Percentiles rank a stretch among this genome's conserved stretches.
These are phyloP conservation scores for Thuja plicata DNA, from an alignment of 83 land plant genomes.

Conservation along the genomic window DNA sequence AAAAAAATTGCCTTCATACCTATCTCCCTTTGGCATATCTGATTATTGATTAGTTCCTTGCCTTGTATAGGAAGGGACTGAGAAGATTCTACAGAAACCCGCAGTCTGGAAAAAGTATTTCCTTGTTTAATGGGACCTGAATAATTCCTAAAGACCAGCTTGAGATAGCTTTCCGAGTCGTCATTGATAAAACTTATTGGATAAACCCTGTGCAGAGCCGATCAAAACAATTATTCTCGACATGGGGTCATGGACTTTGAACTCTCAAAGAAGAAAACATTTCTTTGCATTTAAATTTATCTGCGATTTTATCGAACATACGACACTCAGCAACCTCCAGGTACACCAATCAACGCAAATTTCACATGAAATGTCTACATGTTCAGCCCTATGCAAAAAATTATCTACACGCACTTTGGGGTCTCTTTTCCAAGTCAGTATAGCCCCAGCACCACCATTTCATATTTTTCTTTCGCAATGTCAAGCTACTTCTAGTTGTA, in stretches of 20 bases:
- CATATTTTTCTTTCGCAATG: neutral
- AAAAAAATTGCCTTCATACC: neutral
- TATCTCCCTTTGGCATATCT: too few species aligned
- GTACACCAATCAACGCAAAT: neutral
- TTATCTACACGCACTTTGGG: neutral
- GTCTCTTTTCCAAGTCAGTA: neutral
- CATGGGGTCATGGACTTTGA: neutral
- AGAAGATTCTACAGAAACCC: too few species aligned
- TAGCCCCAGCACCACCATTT: neutral
- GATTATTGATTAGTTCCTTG: too few species aligned
- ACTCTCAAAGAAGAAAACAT: neutral
- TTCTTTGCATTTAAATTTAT: neutral
- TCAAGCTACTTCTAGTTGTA: neutral
- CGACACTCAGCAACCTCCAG: neutral
- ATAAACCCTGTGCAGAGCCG: neutral
- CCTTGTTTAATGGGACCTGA: too few species aligned
- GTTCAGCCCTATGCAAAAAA: neutral
- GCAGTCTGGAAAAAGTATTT: too few species aligned
- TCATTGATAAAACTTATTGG: too few species aligned
- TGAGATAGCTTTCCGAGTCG: too few species aligned
- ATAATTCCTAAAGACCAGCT: too few species aligned
- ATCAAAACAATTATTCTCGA: neutral
- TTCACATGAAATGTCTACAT: neutral
- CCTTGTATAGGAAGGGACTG: too few species aligned
- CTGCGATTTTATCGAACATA: neutral